Evolutionary conservation across 2,329 filamentous ascomycete species (phyloP), one percentile per base, ranked within the genome.

Genomic region (Clarireedia homoeocarpa): DNA sequence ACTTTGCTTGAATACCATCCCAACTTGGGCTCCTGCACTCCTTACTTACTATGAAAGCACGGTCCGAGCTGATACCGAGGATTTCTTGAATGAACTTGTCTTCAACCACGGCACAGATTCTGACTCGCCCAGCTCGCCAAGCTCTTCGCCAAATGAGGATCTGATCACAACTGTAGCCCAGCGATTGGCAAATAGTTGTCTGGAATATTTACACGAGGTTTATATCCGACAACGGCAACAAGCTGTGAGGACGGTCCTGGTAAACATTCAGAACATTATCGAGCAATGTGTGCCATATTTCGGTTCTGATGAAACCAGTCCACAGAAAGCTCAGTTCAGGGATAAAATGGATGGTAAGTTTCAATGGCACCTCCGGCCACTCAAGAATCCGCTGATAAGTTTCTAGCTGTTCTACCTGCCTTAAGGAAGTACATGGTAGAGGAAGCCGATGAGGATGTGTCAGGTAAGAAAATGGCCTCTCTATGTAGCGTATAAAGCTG

Each of bases 11-110:
- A 67, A 74, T 15, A 70, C 69, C n/a, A 66, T 77, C 14, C 70
- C 70, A 1, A 68, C 72, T 42, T 82, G 78, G 77, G 77, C 71
- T 4, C 79, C 79, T 7, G 71, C 73, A 1, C 66, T 82, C 14
- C 73, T 82, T 23, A 72, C 77, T n/a, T 77, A 77, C 59, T 73
- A 71, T 6, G 77, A 80, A 45, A 67, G 66, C 30, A 59, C 63
- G 3, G 73, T 81, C 24, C 72, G 78, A 36, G 66, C 68, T 36
- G 70, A 69, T 45, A 77, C 77, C 0, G 64, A 66, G 38, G 60
- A 61, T 4, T 66, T 66, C 34, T 58, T 69, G 20, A 44, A 51
- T 6, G 58, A 64, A 5, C 39, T 61, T 15, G 55, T 69, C 24
- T 56, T 67, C 38, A 49, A 48, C 5, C 48, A 58, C 23, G 58